A percentile compares a stretch with the other conserved stretches of the same genome.
These are phyloP conservation scores for Spathaspora girioi DNA, from an alignment of 805 yeast genomes.

Conservation along the genomic window DNA sequence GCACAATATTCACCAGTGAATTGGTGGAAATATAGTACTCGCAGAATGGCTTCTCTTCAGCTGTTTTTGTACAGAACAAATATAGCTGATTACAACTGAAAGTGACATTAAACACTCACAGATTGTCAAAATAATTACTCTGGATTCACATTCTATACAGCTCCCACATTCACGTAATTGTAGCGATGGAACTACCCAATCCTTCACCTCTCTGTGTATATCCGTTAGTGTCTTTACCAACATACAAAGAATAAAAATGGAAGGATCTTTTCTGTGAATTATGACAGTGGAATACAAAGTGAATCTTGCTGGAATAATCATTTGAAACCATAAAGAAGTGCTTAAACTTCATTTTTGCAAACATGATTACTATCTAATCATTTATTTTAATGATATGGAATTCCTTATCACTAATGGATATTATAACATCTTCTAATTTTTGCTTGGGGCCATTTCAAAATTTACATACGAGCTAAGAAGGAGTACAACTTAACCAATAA, in stretches of 20 bases:
- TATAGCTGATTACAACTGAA: neutral
- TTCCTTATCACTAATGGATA: conserved; percentile 1
- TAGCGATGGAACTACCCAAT: conserved; percentile 8
- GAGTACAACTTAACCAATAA: conserved; percentile 97
- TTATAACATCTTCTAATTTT: conserved; percentile 5
- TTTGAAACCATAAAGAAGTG: conserved; percentile 2
- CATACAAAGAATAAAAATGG: conserved; percentile 1
- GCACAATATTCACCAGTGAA: conserved; percentile 17
- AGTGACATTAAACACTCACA: neutral
- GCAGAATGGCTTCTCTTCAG: conserved; percentile 24
- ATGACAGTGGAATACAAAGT: neutral
- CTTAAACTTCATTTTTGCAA: neutral
- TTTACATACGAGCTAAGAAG: conserved; percentile 97
- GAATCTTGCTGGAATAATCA: neutral
- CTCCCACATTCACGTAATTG: conserved; percentile 4
- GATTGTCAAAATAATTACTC: neutral
- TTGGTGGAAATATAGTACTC: conserved; percentile 35
- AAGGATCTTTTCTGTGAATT: neutral
- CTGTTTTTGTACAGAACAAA: neutral
- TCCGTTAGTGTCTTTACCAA: conserved; percentile 9
- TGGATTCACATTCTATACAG: neutral
- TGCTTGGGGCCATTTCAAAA: neutral
- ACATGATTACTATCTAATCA: neutral
- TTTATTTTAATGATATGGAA: conserved; percentile 1
- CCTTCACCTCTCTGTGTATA: neutral